Evolutionary conservation across 2,329 filamentous ascomycete species (phyloP).

Genomic region (Taxawa tesnikishii): DNA sequence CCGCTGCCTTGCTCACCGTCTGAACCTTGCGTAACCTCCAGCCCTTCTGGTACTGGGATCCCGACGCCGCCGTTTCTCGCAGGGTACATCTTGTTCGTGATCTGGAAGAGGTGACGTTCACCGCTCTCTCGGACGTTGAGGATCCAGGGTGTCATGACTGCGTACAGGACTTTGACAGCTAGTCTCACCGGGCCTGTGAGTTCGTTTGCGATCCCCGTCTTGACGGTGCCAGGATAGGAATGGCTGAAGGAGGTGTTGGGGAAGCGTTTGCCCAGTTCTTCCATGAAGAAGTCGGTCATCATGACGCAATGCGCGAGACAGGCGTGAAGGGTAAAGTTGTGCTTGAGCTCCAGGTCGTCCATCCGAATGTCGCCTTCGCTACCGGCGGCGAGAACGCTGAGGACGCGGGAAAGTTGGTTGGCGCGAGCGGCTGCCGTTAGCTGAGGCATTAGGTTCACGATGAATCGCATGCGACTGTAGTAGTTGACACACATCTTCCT

Average conservation of each 20-base stretch:
- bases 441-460: slow-evolving; percentile 44
- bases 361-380: slow-evolving; percentile 38
- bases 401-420: slow-evolving; percentile 36
- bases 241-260: slow-evolving; percentile 39
- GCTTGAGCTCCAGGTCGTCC: slow-evolving; percentile 32
- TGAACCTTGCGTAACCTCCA: slow-evolving; percentile 16
- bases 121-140: slow-evolving; percentile 29
- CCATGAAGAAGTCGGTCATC: slow-evolving; percentile 39
- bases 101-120: slow-evolving; percentile 32
- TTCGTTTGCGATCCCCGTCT: slow-evolving; percentile 29
- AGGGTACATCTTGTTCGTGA: slow-evolving; percentile 22
- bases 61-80: slow-evolving; percentile 13
- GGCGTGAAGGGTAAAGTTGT: slow-evolving; percentile 23
- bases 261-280: slow-evolving; percentile 34
- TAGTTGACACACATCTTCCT: slow-evolving; percentile 38
- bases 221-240: slow-evolving; percentile 34
- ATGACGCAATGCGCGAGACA: slow-evolving; percentile 31
- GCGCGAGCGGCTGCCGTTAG: slow-evolving; percentile 30
- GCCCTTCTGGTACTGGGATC: slow-evolving; percentile 15
- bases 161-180: slow-evolving; percentile 21
- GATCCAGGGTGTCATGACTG: slow-evolving; percentile 25
- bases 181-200: slow-evolving; percentile 19
- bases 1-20: slow-evolving; percentile 21
- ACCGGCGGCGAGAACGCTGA: slow-evolving; percentile 43
- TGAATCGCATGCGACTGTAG: slow-evolving; percentile 47